Evolutionary conservation across 306 rosid genomes (phyloP).

Genomic region (Begonia fuchsioides): DNA sequence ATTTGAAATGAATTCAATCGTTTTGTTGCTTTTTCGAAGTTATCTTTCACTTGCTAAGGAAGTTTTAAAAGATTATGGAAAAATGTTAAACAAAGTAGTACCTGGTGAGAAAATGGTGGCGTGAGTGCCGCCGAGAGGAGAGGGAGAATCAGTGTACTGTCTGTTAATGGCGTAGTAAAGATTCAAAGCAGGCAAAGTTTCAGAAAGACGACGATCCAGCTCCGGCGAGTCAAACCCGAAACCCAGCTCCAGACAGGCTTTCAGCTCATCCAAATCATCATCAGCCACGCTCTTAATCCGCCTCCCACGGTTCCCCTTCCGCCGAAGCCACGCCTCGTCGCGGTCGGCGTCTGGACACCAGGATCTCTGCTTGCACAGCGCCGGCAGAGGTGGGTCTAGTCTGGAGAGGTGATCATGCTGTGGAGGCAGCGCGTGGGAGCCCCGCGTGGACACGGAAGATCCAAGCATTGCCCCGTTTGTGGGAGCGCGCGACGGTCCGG

Average conservation of each 20-base stretch:
- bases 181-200: slow-evolving; percentile 50
- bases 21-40: no score
- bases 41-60: background rate
- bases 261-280: slow-evolving; percentile 56
- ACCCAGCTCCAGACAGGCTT: slow-evolving; percentile 75
- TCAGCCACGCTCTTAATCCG: slow-evolving; percentile 42
- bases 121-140: slow-evolving; percentile 13
- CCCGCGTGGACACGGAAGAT: slow-evolving; percentile 20
- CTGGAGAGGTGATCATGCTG: background rate
- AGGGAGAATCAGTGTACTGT: slow-evolving; percentile 24
- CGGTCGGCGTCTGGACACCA: slow-evolving; percentile 60
- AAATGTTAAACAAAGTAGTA: background rate
- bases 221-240: slow-evolving; percentile 51
- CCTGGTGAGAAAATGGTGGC: slow-evolving; percentile 36
- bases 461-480: slow-evolving; percentile 3
- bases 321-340: slow-evolving; percentile 67
- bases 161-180: slow-evolving; percentile 39
- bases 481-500: slow-evolving; percentile 1
- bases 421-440: slow-evolving; percentile 15
- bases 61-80: background rate
- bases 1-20: no score
- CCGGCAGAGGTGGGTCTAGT: slow-evolving; percentile 6
- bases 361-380: slow-evolving; percentile 39
- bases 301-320: slow-evolving; percentile 14
- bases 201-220: slow-evolving; percentile 28